A percentile compares a stretch with the other conserved stretches of the same genome.
Evolutionary conservation across 2,329 filamentous ascomycete species (phyloP).

Genomic region (Aspergillus sp.): DNA sequence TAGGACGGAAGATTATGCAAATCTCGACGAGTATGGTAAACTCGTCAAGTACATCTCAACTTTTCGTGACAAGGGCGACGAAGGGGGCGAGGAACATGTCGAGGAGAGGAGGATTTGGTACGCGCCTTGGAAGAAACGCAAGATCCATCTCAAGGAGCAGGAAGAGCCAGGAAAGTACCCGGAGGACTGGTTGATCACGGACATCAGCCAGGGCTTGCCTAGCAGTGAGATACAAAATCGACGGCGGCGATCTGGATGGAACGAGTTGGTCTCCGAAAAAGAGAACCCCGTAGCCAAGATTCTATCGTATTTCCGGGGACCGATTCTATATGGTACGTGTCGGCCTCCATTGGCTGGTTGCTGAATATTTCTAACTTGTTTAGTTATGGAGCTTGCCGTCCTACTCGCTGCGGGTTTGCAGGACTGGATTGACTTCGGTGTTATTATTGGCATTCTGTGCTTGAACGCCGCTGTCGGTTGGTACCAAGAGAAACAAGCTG

Average conservation of each 20-base stretch:
- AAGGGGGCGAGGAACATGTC: conserved; percentile 42
- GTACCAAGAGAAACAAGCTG: conserved; percentile 80
- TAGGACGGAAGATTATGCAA: conserved; percentile 29
- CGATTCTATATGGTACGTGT: conserved; percentile 71
- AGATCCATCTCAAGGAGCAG: conserved; percentile 27
- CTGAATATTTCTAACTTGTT: conserved; percentile 14
- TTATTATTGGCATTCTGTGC: conserved; percentile 73
- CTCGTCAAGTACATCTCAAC: conserved; percentile 68
- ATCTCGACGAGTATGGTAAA: conserved; percentile 63
- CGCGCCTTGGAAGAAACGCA: conserved; percentile 54
- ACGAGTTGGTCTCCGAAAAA: conserved; percentile 75
- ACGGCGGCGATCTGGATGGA: conserved; percentile 66
- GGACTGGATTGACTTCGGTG: conserved; percentile 76
- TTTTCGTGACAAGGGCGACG: conserved; percentile 56
- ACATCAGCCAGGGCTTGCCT: conserved; percentile 65
- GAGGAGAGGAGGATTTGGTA: conserved; percentile 59
- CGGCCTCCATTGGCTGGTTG: not conserved
- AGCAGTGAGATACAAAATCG: conserved; percentile 59
- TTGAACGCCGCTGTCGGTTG: conserved; percentile 76
- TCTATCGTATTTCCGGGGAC: conserved; percentile 71
- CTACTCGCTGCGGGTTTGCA: conserved; percentile 70
- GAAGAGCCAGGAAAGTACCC: conserved; percentile 48
- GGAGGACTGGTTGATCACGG: conserved; percentile 67
- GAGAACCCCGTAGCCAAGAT: conserved; percentile 73
- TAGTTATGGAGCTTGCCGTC: conserved; percentile 73